Percentiles rank a stretch among this genome's conserved stretches.
These are phyloP conservation scores for Clarireedia hainanense DNA, from an alignment of 2,329 filamentous ascomycete genomes.

Conservation along the genomic window DNA sequence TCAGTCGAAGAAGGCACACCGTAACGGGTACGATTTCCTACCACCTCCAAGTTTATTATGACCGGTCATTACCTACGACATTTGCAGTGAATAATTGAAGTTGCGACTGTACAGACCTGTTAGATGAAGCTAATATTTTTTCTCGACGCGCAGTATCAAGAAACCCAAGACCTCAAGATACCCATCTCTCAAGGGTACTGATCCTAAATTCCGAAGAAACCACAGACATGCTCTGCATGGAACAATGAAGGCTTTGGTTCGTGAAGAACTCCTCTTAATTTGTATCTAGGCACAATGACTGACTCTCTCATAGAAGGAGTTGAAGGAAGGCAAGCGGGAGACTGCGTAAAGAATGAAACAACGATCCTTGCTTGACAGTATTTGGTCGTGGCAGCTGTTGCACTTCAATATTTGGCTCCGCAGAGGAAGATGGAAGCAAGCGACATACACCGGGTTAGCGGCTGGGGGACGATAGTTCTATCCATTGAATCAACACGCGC, in stretches of 20 bases:
- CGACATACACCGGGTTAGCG: constrained; percentile 15
- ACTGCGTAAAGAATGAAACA: constrained; percentile 52
- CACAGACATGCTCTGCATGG: constrained; percentile 99
- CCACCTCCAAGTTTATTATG: neutral
- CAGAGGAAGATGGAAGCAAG: constrained; percentile 15
- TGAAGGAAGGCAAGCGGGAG: constrained; percentile 92
- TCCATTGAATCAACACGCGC: constrained; percentile 22
- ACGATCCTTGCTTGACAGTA: constrained; percentile 19
- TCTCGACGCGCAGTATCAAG: constrained; percentile 72
- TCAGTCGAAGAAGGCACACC: constrained; percentile 83
- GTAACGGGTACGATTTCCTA: constrained; percentile 71
- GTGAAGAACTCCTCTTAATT: neutral
- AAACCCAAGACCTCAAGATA: constrained; percentile 99
- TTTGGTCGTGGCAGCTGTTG: constrained; percentile 24
- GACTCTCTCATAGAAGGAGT: constrained; percentile 68
- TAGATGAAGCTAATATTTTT: constrained; percentile 2
- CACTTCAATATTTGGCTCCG: constrained; percentile 22
- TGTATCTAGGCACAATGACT: constrained; percentile 5
- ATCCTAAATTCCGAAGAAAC: constrained; percentile 99
- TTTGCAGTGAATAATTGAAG: neutral
- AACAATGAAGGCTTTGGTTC: constrained; percentile 91
- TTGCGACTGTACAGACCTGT: neutral
- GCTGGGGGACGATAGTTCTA: constrained; percentile 22
- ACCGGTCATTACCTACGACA: too few species aligned
- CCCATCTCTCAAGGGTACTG: constrained; percentile 95